Base-by-base conservation (phyloP, 2,329 filamentous ascomycete species). In the Dryadomyces quercivorus region DNA sequence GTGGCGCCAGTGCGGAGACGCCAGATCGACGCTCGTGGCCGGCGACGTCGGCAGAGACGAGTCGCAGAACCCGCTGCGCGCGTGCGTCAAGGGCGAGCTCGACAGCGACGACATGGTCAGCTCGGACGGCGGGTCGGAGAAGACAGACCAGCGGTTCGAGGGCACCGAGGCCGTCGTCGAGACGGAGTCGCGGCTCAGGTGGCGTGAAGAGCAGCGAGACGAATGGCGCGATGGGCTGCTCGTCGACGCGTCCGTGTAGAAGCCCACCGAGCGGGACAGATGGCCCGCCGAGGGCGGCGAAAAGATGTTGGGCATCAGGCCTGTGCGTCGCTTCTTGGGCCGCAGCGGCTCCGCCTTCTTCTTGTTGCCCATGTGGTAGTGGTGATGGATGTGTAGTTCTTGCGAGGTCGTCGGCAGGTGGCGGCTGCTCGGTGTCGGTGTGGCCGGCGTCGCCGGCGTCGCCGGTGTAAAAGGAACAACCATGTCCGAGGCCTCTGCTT, bases 361-460 rank as follows among this genome's bases (percentile, higher is more conserved):
- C 1, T 82, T 72, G 12, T 82, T 72, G 12, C 84, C n/a, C 50
- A 56, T 34, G 61, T 96, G 90, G 64, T 95, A 95, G 65, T 97
- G 92, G 63, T 97, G 91, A 64, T 97, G 92, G 48, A 97, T 87
- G 63, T 96, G 92, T 15, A 96, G 72, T 63, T 93, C 88, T 62
- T 88, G 85, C 0, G 85, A 84, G 2, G 78, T 60, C 18, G 67
- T 70, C 36, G 70, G 55, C 9, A 49, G 36, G 26, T 60, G 61
- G 12, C 54, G 60, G 49, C 57, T 50, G 57, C 53, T 59, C 55
- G 53, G 59, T 42, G 60, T 63, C 26, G 65, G 55, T 8, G 36
- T 40, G 36, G 15, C 36, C 4, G 36, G 36, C 36, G 36, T 40
- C 10, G 12, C 15, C 10, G 36, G 36, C 36, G 36, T 40, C 10